Base-by-base conservation (phyloP, 2,329 filamentous ascomycete species). In the Aspergillus brasiliensis region DNA sequence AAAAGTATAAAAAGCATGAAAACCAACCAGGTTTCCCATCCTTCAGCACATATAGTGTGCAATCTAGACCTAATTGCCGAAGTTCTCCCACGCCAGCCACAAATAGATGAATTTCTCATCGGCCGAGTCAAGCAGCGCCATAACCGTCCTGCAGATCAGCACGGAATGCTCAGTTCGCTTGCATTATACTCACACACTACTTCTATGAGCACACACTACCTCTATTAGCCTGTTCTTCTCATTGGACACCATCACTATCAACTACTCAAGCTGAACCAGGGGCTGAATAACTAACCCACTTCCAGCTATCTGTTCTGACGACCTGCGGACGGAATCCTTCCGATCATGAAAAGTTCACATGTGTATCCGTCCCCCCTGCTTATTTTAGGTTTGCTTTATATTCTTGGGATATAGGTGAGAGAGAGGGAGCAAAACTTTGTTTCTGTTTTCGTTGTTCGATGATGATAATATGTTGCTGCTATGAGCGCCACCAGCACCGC, bases 401-500 rank as follows among this genome's bases (percentile, higher is more conserved):
- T 34, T 10, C 5, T 11, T 34, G 31, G 31, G 11, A 15, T 11
- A 10, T 13, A 34, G 13, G 13, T 21, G 19, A 21, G n/a, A 21
- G 40, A 23, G 19, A 23, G 40, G 8, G 19, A 44, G 8, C 21
- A 44, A 44, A 44, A 21, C 19, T 44, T 44, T 13, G 38, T 42
- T 44, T 13, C 5, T 23, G 19, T 23, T 21, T 13, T 23, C 3
- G 15, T 19, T 42, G 23, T 7, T 28, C n/a, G 46, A 54, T 55
- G 15, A 27, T 52, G 42, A 27, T 40, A 13, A 11, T 34, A 11
- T 34, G 31, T 11, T 11, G 31, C 38, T 53, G 58, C 48, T 42
- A 60, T 57, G 53, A 49, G n/a, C 25, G 25, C 25, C 21, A 48
- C 44, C 44, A 27, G 21, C 44, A 25, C 44, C 13, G 44, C 44